Conservation (phyloP, 768 basidiomycete species). For the Pleurotus citrinopileatus region DNA sequence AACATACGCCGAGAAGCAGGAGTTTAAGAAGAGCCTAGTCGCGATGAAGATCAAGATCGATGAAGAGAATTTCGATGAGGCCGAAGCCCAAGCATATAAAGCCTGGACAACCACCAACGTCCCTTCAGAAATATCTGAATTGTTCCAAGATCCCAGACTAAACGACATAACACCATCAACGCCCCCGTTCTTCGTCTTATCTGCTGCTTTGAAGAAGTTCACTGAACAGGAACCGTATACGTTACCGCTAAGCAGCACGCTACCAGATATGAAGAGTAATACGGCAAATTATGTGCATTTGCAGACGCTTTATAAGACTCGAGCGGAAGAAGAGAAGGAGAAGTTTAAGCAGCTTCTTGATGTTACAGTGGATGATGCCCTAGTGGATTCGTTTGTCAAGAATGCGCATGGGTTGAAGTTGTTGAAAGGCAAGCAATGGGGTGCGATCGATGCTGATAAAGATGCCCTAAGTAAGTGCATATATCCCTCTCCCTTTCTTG, state of each 20-base stretch:
- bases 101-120: conserved; percentile 63
- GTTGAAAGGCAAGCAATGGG: conserved; percentile 63
- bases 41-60: conserved; percentile 71
- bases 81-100: conserved; percentile 82
- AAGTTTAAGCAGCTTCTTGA: conserved; percentile 48
- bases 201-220: conserved; percentile 71
- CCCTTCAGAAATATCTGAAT: conserved; percentile 59
- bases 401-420: conserved; percentile 75
- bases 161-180: conserved; percentile 38
- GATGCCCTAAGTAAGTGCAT: conserved; percentile 43
- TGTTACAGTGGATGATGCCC: conserved; percentile 43
- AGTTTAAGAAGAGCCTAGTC: conserved; percentile 70
- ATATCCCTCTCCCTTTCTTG: conserved; percentile 8
- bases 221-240: conserved; percentile 49
- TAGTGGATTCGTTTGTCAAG: conserved; percentile 74
- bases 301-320: conserved; percentile 80
- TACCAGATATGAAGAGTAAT: conserved; percentile 96
- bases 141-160: conserved; percentile 64
- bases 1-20: conserved; percentile 63
- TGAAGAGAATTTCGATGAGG: conserved; percentile 98
- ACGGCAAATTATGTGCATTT: conserved; percentile 81
- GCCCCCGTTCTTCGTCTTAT: conserved; percentile 74
- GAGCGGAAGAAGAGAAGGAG: conserved; percentile 68
- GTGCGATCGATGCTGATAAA: conserved; percentile 48
- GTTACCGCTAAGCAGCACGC: conserved; percentile 79